Evolutionary conservation across 1,284 basidiomycete genomes (phyloP).

Genomic region (Ganoderma leucocontextum): DNA sequence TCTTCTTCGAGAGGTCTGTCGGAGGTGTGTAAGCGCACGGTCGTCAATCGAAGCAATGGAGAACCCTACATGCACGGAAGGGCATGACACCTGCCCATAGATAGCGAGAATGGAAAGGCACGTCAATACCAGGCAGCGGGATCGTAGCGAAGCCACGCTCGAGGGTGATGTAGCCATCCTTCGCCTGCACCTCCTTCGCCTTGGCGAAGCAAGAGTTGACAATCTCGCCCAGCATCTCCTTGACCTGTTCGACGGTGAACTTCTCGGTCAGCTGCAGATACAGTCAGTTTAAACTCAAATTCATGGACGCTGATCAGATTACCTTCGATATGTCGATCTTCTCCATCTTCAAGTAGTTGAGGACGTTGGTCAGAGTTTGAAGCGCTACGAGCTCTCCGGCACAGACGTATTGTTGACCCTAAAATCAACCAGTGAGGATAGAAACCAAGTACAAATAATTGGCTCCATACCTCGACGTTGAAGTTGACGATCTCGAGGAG

Average conservation of each 20-base stretch:
- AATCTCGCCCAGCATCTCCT: slow-evolving; percentile 92
- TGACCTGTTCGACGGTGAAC: slow-evolving; percentile 87
- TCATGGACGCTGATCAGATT: slow-evolving; percentile 13
- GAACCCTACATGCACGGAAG: slow-evolving; percentile 85
- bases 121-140: slow-evolving; percentile 96
- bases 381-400: slow-evolving; percentile 95
- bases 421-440: slow-evolving; percentile 8
- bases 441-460: not conserved
- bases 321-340: slow-evolving; percentile 97
- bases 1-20: slow-evolving; percentile 96
- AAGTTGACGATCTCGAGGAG: slow-evolving; percentile 97
- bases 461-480: slow-evolving; percentile 85
- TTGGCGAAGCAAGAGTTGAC: slow-evolving; percentile 84
- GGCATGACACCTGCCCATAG: slow-evolving; percentile 99
- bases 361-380: slow-evolving; percentile 93
- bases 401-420: slow-evolving; percentile 98
- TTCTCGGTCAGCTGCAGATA: slow-evolving; percentile 78
- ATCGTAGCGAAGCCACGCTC: slow-evolving; percentile 98
- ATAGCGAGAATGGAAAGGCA: slow-evolving; percentile 99
- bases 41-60: slow-evolving; percentile 9
- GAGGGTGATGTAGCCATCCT: slow-evolving; percentile 91
- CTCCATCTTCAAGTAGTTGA: slow-evolving; percentile 96
- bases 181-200: slow-evolving; percentile 82
- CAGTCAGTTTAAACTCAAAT: slow-evolving; percentile 15
- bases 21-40: not conserved